These are phyloP conservation scores for Eimeria sp. DNA, from an alignment of 169 alveolate species.

Conservation along the genomic window DNA sequence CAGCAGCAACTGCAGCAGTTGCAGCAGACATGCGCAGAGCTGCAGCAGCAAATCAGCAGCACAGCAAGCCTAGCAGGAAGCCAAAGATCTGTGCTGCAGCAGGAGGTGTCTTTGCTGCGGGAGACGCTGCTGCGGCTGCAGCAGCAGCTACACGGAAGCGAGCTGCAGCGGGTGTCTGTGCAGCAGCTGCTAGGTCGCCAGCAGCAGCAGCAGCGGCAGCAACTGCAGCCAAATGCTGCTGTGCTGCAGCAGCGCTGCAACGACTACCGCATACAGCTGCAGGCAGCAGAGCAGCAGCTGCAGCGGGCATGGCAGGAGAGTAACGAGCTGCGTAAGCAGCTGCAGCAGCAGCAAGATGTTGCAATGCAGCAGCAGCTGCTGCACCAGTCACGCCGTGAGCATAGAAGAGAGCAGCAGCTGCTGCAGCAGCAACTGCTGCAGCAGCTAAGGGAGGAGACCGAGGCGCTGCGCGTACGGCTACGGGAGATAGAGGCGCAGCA, in stretches of 20 bases:
- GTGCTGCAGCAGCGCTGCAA: conserved; percentile 69
- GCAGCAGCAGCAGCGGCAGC: conserved; percentile 87
- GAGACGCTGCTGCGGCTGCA: conserved; percentile 69
- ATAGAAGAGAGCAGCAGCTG: conserved; percentile 66
- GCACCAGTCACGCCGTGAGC: conserved; percentile 27
- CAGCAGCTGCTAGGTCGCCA: conserved; percentile 30
- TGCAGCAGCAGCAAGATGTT: conserved; percentile 77
- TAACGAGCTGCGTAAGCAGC: conserved; percentile 87
- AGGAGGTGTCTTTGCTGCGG: conserved; percentile 42
- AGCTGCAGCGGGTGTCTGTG: conserved; percentile 54
- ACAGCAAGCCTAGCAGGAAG: not conserved
- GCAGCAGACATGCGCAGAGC: conserved; percentile 56
- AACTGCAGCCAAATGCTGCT: not conserved
- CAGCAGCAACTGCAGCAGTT: conserved; percentile 73
- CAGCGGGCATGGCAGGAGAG: conserved; percentile 87
- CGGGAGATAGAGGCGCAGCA: conserved; percentile 49
- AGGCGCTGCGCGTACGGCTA: conserved; percentile 31
- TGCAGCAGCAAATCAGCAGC: conserved; percentile 57
- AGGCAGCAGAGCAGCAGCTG: conserved; percentile 74
- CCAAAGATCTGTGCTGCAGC: conserved; percentile 41
- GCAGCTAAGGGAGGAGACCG: conserved; percentile 62
- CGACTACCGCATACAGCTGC: conserved; percentile 59
- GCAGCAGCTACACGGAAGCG: conserved; percentile 72
- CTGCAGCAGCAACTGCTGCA: conserved; percentile 71
- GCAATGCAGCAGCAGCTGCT: conserved; percentile 70